Percentiles rank a stretch among this genome's conserved stretches.
phyloP scores from a whole-genome alignment of 192 early-diverging fungal species.

The Spizellomyces punctatus region DNA sequence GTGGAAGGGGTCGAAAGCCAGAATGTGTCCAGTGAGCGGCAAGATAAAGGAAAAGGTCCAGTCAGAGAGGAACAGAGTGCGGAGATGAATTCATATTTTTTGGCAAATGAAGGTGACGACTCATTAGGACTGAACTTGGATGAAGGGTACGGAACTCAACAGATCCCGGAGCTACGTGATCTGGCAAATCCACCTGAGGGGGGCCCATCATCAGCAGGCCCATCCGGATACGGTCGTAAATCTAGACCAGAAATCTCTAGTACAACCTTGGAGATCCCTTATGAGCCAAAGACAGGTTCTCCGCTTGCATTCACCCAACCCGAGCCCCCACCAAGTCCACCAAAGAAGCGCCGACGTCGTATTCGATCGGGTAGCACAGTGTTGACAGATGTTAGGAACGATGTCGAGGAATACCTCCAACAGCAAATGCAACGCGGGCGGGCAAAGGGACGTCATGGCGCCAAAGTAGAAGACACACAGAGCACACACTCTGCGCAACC shows the following conservation, averaged over 20 bases:
- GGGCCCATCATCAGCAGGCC: not conserved
- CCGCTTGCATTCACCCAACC: no score
- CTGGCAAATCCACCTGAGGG: not conserved
- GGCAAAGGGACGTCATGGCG: not conserved
- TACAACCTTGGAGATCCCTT: no score
- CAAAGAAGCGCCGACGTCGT: conserved; percentile 1
- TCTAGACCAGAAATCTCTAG: no score
- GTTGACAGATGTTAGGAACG: conserved; percentile 17
- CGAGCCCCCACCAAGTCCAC: not conserved
- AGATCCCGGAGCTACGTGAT: not conserved
- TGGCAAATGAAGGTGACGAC: not conserved
- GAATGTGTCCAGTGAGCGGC: not conserved
- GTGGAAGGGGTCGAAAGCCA: not conserved
- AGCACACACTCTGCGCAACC: not conserved
- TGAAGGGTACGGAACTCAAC: not conserved
- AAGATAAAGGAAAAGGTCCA: not conserved
- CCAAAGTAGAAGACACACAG: not conserved
- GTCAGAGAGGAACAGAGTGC: not conserved
- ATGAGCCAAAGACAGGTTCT: not conserved
- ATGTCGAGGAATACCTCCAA: conserved; percentile 19
- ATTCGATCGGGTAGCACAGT: conserved; percentile 2
- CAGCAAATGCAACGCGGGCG: not conserved
- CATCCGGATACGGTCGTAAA: not conserved
- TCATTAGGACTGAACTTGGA: not conserved
- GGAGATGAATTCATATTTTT: not conserved